Evolutionary conservation across 352 stramenopile species (phyloP), one percentile per base, ranked within the genome.

Genomic region (Globisporangium spiculum): DNA sequence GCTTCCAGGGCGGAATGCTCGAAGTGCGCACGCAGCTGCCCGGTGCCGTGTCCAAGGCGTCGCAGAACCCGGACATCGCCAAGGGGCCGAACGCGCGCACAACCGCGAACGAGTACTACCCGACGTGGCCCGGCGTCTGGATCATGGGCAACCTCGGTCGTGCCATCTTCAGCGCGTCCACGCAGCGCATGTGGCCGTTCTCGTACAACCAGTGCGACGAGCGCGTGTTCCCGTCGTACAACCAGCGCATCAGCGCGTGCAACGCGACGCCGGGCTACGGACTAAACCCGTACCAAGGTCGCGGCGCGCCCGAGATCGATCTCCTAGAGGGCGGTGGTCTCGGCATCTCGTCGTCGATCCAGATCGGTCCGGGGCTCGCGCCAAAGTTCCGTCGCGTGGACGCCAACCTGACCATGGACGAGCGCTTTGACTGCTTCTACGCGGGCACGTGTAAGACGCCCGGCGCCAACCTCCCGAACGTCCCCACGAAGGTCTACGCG

Each of bases 221-320:
- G 32, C 88, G 94, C 63, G 86, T 90, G 32, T 95, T 99, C 41
- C 67, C 84, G 24, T 81, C 75, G 3, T 77, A 65, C 59, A 89
- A 86, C 72, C 84, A 93, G 65, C 83, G 81, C 41, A 91, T 93
- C 70, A 97, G 83, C 41, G 96, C 89, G 16, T 99, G 97, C 67
- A 88, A 98, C 71, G 64, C 74, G 8, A 80, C 90, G 57, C 95
- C 97, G 64, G 96, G 98, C 52, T 97, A 89, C 73, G 95, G 94
- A 0, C 71, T 99, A 73, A 89, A 98, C 79, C 79, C 89, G 3
- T 84, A 89, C 56, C 74, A 89, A 32, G 96, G 96, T 22, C 85
- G 96, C 18, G 96, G 96, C 56, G 92, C 94, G 38, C 94, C 96
- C 0, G 96, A 99, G 75, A 98, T 99, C 73, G 96, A 99, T 80